Evolutionary conservation across 257 asterid genomes (phyloP).

Genomic region (Fraxinus americana): DNA sequence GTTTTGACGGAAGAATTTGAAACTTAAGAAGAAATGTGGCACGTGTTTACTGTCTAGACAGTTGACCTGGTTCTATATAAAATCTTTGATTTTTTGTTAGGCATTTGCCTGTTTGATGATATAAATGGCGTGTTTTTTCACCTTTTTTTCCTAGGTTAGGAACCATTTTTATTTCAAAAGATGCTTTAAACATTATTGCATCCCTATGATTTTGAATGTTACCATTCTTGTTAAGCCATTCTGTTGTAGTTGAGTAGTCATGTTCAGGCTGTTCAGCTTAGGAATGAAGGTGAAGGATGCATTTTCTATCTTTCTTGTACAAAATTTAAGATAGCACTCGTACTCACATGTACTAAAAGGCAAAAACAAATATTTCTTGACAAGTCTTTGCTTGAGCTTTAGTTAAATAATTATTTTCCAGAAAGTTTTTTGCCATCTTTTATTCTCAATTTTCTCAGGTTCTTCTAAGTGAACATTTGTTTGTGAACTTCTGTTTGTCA

Average conservation of each 20-base stretch:
- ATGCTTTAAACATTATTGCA: background rate
- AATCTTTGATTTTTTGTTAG: background rate
- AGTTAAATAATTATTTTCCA: background rate
- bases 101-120: background rate
- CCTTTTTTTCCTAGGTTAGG: background rate
- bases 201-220: background rate
- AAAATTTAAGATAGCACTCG: background rate
- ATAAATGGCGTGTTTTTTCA: background rate
- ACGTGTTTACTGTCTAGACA: constrained; percentile 26
- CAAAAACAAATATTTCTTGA: background rate
- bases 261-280: background rate
- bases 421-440: background rate
- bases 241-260: background rate
- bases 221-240: background rate
- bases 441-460: background rate
- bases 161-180: background rate
- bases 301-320: background rate
- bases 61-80: background rate
- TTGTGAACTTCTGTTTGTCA: background rate
- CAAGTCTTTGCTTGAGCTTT: background rate
- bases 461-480: background rate
- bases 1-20: background rate
- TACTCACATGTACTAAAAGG: background rate
- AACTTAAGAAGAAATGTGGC: background rate
- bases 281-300: background rate